A percentile compares a stretch with the other conserved stretches of the same genome.
Conservation (phyloP, 2,329 filamentous ascomycete species). For the Esteya vermicola region DNA sequence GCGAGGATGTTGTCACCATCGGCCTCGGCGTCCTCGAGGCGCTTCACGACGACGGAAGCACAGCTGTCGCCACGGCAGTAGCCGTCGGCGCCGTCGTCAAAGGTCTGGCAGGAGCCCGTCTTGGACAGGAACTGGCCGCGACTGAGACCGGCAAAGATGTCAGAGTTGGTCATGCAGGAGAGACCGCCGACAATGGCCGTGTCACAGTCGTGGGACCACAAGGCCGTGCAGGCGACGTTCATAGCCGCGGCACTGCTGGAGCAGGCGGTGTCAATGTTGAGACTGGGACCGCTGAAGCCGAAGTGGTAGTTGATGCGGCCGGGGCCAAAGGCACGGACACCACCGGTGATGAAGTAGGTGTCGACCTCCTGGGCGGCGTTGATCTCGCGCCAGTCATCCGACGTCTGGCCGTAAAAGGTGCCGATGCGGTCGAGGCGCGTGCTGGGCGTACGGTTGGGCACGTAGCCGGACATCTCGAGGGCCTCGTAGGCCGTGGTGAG, state of each 20-base stretch:
- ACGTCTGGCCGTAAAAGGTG: slow-evolving; percentile 62
- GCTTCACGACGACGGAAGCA: slow-evolving; percentile 62
- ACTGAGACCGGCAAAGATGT: slow-evolving; percentile 63
- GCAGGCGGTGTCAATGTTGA: slow-evolving; percentile 65
- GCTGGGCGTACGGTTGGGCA: slow-evolving; percentile 58
- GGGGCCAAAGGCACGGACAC: slow-evolving; percentile 25
- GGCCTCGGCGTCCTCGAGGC: slow-evolving; percentile 61
- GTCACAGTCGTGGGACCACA: slow-evolving; percentile 65
- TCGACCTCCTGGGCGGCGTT: slow-evolving; percentile 60
- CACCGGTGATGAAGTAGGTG: slow-evolving; percentile 33
- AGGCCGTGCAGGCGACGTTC: slow-evolving; percentile 55
- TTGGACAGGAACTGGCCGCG: slow-evolving; percentile 67
- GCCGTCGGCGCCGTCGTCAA: slow-evolving; percentile 66
- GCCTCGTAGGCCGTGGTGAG: slow-evolving; percentile 69
- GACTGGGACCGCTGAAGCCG: slow-evolving; percentile 59
- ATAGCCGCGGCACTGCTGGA: slow-evolving; percentile 62
- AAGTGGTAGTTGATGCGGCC: slow-evolving; percentile 65
- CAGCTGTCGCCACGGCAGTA: slow-evolving; percentile 67
- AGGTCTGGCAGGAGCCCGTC: slow-evolving; percentile 65
- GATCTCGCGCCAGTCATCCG: slow-evolving; percentile 64
- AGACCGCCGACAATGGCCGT: slow-evolving; percentile 68
- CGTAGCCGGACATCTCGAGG: slow-evolving; percentile 66
- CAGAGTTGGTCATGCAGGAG: slow-evolving; percentile 67
- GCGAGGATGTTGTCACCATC: slow-evolving; percentile 69
- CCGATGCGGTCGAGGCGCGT: slow-evolving; percentile 50